phyloP scores from a whole-genome alignment of 805 yeast genomes.

The Nakazawaea ambrosiae region DNA sequence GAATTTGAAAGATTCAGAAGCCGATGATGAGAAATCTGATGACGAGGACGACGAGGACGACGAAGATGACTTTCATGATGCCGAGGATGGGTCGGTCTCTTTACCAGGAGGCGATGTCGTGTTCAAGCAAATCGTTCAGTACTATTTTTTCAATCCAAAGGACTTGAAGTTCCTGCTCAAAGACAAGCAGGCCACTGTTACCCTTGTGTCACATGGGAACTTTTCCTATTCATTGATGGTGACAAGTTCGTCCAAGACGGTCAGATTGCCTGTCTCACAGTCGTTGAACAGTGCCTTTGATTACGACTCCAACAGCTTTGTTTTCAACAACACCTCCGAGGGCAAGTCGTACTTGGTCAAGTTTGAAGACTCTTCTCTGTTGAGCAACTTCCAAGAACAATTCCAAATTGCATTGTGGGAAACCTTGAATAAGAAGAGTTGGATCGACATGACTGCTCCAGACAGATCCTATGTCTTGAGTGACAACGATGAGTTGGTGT shows the following conservation, averaged over 20 bases:
- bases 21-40: slow-evolving; percentile 22
- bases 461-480: slow-evolving; percentile 54
- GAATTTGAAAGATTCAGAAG: slow-evolving; percentile 9
- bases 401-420: slow-evolving; percentile 59
- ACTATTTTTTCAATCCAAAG: slow-evolving; percentile 52
- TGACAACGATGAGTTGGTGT: slow-evolving; percentile 37
- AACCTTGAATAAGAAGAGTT: slow-evolving; percentile 39
- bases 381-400: slow-evolving; percentile 44
- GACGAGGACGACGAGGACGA: slow-evolving; percentile 23
- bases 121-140: slow-evolving; percentile 16
- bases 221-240: slow-evolving; percentile 52
- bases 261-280: slow-evolving; percentile 30
- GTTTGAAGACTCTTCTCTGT: slow-evolving; percentile 34
- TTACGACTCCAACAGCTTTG: slow-evolving; percentile 46
- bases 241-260: slow-evolving; percentile 16
- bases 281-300: slow-evolving; percentile 64
- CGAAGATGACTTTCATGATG: slow-evolving; percentile 21
- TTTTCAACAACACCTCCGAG: slow-evolving; percentile 50
- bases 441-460: slow-evolving; percentile 32
- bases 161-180: slow-evolving; percentile 40
- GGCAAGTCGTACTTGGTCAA: slow-evolving; percentile 55
- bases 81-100: slow-evolving; percentile 22
- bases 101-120: slow-evolving; percentile 12
- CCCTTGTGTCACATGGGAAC: slow-evolving; percentile 36
- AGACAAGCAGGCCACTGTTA: slow-evolving; percentile 25